phyloP scores from a whole-genome alignment of 2,329 filamentous ascomycete species.

The Raffaelea ambrosiae region DNA sequence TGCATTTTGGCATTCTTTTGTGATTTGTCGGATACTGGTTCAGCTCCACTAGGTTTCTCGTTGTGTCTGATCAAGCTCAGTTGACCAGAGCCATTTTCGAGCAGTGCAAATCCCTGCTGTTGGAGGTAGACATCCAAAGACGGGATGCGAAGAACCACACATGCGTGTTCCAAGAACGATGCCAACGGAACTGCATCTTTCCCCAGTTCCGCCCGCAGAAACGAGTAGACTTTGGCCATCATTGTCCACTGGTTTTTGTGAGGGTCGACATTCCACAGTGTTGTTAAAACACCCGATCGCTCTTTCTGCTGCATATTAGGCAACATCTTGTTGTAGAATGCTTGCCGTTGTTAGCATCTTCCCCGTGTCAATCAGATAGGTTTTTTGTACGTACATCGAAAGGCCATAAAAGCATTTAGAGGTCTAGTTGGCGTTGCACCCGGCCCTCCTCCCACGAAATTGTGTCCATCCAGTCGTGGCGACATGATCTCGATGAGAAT shows the following conservation, averaged over 20 bases:
- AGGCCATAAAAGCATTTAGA: constrained; percentile 20
- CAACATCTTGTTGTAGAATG: constrained; percentile 17
- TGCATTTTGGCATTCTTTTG: too few relatives aligned
- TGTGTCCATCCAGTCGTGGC: too few relatives aligned
- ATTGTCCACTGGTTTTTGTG: constrained; percentile 2
- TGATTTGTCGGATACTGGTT: too few relatives aligned
- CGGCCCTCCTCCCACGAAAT: too few relatives aligned
- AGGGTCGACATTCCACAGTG: background rate
- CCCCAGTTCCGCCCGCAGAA: background rate
- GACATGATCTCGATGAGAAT: too few relatives aligned
- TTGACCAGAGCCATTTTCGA: background rate
- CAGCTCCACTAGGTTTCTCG: too few relatives aligned
- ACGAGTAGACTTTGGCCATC: constrained; percentile 2
- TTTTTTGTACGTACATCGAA: constrained; percentile 13
- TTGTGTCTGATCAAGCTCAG: background rate
- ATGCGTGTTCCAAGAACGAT: background rate
- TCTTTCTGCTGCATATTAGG: constrained; percentile 4
- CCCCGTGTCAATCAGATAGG: too few relatives aligned
- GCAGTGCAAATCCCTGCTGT: background rate
- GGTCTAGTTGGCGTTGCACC: constrained; percentile 4
- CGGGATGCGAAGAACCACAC: background rate
- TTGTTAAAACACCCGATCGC: background rate
- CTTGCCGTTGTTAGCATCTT: constrained; percentile 2
- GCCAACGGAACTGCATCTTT: background rate
- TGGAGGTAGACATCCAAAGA: background rate